A percentile compares a stretch with the other conserved stretches of the same genome.
Evolutionary conservation across 345 rosid genomes (phyloP).

Genomic region (Bruguiera sexangula): DNA sequence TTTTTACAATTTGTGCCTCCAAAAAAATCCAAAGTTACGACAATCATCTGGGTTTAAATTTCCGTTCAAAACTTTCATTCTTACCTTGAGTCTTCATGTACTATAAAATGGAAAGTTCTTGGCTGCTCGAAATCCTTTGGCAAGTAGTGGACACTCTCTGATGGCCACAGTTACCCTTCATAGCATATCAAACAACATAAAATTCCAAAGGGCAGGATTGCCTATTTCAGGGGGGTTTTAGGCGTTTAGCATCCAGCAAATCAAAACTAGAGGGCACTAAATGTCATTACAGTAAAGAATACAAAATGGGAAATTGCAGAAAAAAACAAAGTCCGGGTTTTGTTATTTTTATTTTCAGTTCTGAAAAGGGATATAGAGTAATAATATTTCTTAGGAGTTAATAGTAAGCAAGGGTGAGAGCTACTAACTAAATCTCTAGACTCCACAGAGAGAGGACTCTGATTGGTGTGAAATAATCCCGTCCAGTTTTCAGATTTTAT

Average conservation of each 20-base stretch:
- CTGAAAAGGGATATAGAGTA: no score
- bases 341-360: no score
- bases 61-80: constrained; percentile 15
- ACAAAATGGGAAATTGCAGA: not conserved
- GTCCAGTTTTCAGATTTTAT: no score
- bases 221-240: not conserved
- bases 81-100: constrained; percentile 22
- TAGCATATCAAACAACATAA: not conserved
- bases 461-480: no score
- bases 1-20: constrained; percentile 24
- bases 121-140: not conserved
- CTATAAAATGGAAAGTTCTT: not conserved
- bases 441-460: no score
- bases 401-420: no score
- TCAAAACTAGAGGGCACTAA: not conserved
- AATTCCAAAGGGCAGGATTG: not conserved
- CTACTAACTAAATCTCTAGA: no score
- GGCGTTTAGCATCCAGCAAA: not conserved
- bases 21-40: constrained; percentile 37
- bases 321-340: no score
- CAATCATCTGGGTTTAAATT: constrained; percentile 17
- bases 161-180: not conserved
- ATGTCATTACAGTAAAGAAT: not conserved
- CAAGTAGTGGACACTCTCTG: not conserved
- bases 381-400: no score